These are phyloP conservation scores for Kuraishia capsulata DNA, from an alignment of 805 yeast species.

Conservation along the genomic window DNA sequence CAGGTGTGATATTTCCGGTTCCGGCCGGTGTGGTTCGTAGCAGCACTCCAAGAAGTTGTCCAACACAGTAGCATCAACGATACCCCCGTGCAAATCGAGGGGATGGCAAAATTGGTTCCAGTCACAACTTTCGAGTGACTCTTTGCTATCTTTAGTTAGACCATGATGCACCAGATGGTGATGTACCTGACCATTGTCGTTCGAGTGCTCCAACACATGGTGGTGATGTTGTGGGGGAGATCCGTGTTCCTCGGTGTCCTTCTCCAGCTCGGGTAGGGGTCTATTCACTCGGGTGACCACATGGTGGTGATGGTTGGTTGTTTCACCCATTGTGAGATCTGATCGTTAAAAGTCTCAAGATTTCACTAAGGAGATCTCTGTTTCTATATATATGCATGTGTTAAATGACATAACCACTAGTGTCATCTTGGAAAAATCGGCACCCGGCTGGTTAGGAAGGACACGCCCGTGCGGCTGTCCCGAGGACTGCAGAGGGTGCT, in stretches of 20 bases:
- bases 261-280: no score
- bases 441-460: no score
- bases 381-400: no score
- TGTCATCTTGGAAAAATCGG: no score
- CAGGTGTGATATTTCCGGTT: not conserved
- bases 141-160: not conserved
- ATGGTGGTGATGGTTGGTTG: not conserved
- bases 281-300: not conserved
- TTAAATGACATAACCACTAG: no score
- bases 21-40: not conserved
- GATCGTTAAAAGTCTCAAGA: no score
- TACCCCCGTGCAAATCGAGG: not conserved
- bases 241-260: not conserved
- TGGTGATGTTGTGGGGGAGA: not conserved
- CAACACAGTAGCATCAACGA: not conserved
- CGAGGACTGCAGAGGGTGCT: no score
- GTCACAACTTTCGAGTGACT: not conserved
- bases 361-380: no score
- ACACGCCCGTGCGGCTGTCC: no score
- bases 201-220: not conserved
- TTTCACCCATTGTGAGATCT: no score
- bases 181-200: not conserved
- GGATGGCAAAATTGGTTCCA: not conserved
- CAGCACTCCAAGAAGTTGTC: not conserved
- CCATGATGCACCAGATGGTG: slow-evolving; percentile 1